Base-by-base conservation (phyloP, 345 rosid species). In the Salix caprea region DNA sequence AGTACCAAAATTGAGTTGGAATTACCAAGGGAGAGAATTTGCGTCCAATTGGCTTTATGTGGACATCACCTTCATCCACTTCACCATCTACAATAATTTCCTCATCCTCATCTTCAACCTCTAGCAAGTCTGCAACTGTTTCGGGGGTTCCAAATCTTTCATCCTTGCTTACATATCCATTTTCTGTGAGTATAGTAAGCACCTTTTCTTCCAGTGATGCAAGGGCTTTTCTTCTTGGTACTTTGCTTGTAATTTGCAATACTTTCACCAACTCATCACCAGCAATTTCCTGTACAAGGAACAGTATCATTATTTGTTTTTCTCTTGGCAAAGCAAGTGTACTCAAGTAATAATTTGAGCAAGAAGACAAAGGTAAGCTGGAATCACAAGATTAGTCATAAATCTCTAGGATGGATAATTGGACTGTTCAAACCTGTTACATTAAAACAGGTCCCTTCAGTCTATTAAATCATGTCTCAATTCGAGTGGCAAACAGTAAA, bases 31-130 rank as follows among this genome's bases (percentile, higher is more conserved):
- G 98, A 77, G 86, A 77, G 65, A 86, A 69, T 85, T 89, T 93
- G 76, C 94, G 79, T 80, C 92, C 83, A 71, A 80, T 79, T 61
- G 97, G 99, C 88, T 90, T 92, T 80, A 96, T 96, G 79, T 91
- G 99, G 82, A 96, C 88, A 84, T 96, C 99, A 40, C 99, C 99
- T 88, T 96, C 98, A 86, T 96, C 96, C 76, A 93, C 94, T 85
- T 96, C 99, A 78, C 99, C 99, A 80, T 96, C 99, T 69, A 92
- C 92, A 52, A 96, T 92, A 80, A 91, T 90, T 87, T 93, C 98
- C 81, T 96, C 99, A 81, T 96, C 99, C 81, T 96, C 99, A 16
- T 96, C 98, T 84, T 96, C 99, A 74, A 89, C 94, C 84, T 93
- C 95, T 75, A 91, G 79, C 73, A 90, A 62, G n/a, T 91, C 98